phyloP scores from a whole-genome alignment of 2,329 filamentous ascomycete species.

The Exophiala oligosperma region DNA sequence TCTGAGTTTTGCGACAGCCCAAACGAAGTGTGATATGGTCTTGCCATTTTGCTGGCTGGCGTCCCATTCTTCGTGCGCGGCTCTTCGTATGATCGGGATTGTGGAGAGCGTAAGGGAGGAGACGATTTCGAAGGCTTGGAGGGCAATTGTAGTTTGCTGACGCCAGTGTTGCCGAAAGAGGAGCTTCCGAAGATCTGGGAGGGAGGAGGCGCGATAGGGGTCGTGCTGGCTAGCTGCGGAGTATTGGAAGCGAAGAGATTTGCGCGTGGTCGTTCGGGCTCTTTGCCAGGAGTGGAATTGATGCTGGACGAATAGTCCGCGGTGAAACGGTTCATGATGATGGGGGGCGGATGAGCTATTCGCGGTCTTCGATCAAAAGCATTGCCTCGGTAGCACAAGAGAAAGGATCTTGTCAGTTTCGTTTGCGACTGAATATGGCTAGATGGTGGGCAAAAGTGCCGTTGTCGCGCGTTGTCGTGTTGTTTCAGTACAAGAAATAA shows the following conservation, averaged over 20 bases:
- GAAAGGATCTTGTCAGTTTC: background rate
- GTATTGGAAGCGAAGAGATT: conserved; percentile 20
- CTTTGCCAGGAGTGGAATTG: conserved; percentile 24
- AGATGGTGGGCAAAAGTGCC: background rate
- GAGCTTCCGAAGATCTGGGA: conserved; percentile 55
- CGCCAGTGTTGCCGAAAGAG: conserved; percentile 40
- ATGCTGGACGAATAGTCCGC: conserved; percentile 30
- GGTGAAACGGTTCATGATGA: conserved; percentile 28
- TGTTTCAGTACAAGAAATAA: no score
- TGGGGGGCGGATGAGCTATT: no score
- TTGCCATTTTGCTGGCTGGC: conserved; percentile 10
- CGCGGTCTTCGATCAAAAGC: no score
- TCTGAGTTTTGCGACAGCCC: conserved; percentile 10
- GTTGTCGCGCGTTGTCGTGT: background rate
- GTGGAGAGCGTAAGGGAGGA: conserved; percentile 38
- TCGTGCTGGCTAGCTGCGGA: conserved; percentile 34
- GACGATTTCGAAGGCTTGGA: conserved; percentile 40
- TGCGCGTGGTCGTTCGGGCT: conserved; percentile 12
- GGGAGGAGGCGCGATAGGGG: conserved; percentile 55
- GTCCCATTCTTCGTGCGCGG: conserved; percentile 33
- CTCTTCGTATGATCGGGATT: conserved; percentile 27
- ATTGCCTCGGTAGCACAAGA: background rate
- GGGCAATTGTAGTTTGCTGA: conserved; percentile 38
- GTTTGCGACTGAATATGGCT: background rate
- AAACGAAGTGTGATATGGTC: conserved; percentile 15